Evolutionary conservation across 345 rosid genomes (phyloP).

Genomic region (Capsella bursapastoris): DNA sequence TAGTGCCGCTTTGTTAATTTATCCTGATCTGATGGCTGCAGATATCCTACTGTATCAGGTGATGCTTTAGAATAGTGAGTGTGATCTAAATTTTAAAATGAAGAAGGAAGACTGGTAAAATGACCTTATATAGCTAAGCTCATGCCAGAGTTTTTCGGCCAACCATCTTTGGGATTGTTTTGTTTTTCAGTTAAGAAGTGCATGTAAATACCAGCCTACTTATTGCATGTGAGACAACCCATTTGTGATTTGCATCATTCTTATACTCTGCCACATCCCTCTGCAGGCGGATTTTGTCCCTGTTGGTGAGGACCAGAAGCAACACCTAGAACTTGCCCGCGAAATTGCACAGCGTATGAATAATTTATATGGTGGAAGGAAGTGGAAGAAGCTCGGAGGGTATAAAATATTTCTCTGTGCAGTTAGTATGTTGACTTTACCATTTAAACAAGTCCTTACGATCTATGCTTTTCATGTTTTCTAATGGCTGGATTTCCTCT

Average conservation of each 20-base stretch:
- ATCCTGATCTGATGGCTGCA: slow-evolving; percentile 91
- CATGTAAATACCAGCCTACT: slow-evolving; percentile 26
- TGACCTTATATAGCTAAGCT: neutral
- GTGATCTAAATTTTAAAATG: neutral
- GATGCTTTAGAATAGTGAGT: slow-evolving; percentile 26
- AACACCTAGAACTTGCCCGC: slow-evolving; percentile 88
- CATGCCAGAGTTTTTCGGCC: neutral
- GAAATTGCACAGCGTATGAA: slow-evolving; percentile 87
- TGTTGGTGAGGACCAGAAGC: slow-evolving; percentile 98
- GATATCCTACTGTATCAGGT: slow-evolving; percentile 96
- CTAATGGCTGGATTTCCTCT: neutral
- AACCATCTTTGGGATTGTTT: neutral
- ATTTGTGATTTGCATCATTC: slow-evolving; percentile 45
- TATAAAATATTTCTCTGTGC: slow-evolving; percentile 39
- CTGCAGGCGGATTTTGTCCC: slow-evolving; percentile 93
- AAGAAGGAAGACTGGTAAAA: slow-evolving; percentile 2
- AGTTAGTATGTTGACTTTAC: slow-evolving; percentile 8
- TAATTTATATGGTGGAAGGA: slow-evolving; percentile 85
- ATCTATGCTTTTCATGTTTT: slow-evolving; percentile 9
- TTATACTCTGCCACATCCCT: slow-evolving; percentile 54
- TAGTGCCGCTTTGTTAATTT: slow-evolving; percentile 76
- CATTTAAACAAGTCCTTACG: slow-evolving; percentile 20
- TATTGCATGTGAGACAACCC: slow-evolving; percentile 27
- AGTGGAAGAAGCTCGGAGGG: slow-evolving; percentile 99
- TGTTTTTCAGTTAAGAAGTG: neutral